Conservation (phyloP, 495 filamentous ascomycete genomes). For the Tuber microsphaerosporum region DNA sequence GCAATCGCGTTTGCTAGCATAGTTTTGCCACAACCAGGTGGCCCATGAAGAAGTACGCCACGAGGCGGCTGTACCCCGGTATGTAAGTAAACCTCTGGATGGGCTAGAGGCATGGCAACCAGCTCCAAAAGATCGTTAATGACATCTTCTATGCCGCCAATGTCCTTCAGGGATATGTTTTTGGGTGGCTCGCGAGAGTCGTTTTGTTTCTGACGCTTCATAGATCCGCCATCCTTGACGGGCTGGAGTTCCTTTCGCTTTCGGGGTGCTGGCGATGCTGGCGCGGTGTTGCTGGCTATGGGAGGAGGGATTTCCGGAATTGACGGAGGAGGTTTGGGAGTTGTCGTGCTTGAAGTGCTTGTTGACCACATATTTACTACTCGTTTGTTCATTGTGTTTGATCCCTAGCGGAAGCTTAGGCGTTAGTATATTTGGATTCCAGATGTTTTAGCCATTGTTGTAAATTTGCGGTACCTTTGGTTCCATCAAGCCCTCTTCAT, state of each 20-base stretch:
- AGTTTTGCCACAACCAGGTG: conserved; percentile 92
- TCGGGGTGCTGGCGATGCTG: conserved; percentile 18
- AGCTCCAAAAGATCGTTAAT: conserved; percentile 69
- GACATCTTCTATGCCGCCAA: conserved; percentile 79
- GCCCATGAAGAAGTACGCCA: conserved; percentile 86
- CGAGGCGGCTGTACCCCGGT: conserved; percentile 69
- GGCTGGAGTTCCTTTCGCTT: conserved; percentile 44
- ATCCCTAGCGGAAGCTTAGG: conserved; percentile 45
- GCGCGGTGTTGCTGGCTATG: conserved; percentile 10
- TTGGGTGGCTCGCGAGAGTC: conserved; percentile 58
- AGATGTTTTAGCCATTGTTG: conserved; percentile 6
- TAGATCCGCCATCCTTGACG: conserved; percentile 44
- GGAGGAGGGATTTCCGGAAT: conserved; percentile 17
- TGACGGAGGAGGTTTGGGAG: conserved; percentile 9
- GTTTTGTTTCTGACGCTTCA: conserved; percentile 28
- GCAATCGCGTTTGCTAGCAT: conserved; percentile 88
- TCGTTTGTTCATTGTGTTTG: conserved; percentile 67
- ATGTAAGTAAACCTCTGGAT: conserved; percentile 54
- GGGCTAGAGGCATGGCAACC: conserved; percentile 69
- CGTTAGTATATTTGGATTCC: background rate
- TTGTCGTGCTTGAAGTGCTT: conserved; percentile 33
- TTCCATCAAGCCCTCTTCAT: conserved; percentile 42
- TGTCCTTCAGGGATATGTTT: conserved; percentile 66
- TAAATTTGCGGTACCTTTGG: conserved; percentile 21
- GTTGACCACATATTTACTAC: conserved; percentile 64